These are phyloP conservation scores for Epithele typhae DNA, from an alignment of 768 basidiomycete genomes.

Conservation along the genomic window DNA sequence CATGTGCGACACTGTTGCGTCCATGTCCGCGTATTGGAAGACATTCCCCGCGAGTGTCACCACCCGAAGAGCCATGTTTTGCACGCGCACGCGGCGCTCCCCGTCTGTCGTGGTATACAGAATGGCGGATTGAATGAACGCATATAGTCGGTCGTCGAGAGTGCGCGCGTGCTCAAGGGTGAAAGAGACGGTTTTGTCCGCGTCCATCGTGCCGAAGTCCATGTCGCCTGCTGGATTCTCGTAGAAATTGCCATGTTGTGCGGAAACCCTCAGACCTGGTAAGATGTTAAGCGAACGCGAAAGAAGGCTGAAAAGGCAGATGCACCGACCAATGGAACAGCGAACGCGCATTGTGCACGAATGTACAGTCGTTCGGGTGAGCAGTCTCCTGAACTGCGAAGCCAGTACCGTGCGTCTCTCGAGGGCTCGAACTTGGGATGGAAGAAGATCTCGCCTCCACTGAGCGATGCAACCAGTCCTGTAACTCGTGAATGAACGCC, in stretches of 20 bases:
- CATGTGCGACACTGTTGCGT: slow-evolving; percentile 69
- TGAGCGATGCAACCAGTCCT: slow-evolving; percentile 65
- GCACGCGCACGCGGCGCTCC: slow-evolving; percentile 75
- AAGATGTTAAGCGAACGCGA: too few relatives aligned
- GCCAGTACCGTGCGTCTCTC: slow-evolving; percentile 60
- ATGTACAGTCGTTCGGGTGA: slow-evolving; percentile 70
- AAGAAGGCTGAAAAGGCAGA: slow-evolving; percentile 1
- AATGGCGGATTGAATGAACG: slow-evolving; percentile 81
- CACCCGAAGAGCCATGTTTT: slow-evolving; percentile 82
- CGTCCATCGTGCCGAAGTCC: slow-evolving; percentile 73
- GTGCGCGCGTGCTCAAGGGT: slow-evolving; percentile 66
- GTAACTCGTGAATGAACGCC: slow-evolving; percentile 3
- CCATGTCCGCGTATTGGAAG: slow-evolving; percentile 89
- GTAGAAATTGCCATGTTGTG: slow-evolving; percentile 72
- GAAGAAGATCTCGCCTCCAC: slow-evolving; percentile 90
- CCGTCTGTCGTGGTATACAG: slow-evolving; percentile 80
- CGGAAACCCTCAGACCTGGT: slow-evolving; percentile 57
- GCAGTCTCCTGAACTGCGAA: slow-evolving; percentile 72
- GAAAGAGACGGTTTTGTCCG: slow-evolving; percentile 76
- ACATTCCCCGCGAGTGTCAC: slow-evolving; percentile 85
- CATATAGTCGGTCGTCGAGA: slow-evolving; percentile 68
- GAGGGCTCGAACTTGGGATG: slow-evolving; percentile 81
- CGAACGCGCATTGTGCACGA: slow-evolving; percentile 80
- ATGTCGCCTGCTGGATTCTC: slow-evolving; percentile 67
- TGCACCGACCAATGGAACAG: slow-evolving; percentile 69